A percentile compares a stretch with the other conserved stretches of the same genome.
Conservation (phyloP, 352 stramenopile species). For the Phytophthora cactorum region DNA sequence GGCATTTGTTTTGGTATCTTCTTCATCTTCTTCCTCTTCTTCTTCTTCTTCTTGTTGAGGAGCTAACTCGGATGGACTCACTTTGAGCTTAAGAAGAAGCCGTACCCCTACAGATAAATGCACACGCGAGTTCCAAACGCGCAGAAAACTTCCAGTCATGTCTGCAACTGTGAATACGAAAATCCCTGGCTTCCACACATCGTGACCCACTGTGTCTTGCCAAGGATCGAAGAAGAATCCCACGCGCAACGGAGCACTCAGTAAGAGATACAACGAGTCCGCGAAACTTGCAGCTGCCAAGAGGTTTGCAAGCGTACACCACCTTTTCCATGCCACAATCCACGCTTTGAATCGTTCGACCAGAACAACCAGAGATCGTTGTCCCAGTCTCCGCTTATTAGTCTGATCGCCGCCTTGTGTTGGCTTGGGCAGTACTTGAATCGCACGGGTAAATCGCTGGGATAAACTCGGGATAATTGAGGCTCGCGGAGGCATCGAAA, state of each 20-base stretch:
- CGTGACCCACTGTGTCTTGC: constrained; percentile 5
- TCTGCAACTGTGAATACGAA: constrained; percentile 39
- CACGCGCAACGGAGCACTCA: constrained; percentile 44
- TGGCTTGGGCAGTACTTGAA: constrained; percentile 19
- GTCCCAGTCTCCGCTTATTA: constrained; percentile 7
- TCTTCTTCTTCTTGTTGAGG: not conserved
- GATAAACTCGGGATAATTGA: constrained; percentile 28
- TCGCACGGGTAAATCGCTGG: constrained; percentile 4
- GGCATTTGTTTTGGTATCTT: constrained; percentile 4
- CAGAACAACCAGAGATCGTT: constrained; percentile 18
- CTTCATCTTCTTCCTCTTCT: constrained; percentile 4
- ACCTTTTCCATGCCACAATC: constrained; percentile 19
- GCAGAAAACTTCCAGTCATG: constrained; percentile 33
- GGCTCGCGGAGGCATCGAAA: constrained; percentile 16
- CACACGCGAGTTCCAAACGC: constrained; percentile 31
- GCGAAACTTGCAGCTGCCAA: constrained; percentile 37
- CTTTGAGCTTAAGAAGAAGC: constrained; percentile 10
- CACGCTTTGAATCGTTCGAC: constrained; percentile 19
- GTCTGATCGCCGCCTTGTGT: not conserved
- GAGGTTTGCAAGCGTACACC: constrained; percentile 19
- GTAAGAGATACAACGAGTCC: constrained; percentile 47
- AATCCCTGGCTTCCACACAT: constrained; percentile 35
- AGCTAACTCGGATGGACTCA: constrained; percentile 23
- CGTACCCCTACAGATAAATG: constrained; percentile 17
- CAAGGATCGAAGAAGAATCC: constrained; percentile 56